Base-by-base conservation (phyloP, 2,329 filamentous ascomycete genomes). In the Penicillium sp. region DNA sequence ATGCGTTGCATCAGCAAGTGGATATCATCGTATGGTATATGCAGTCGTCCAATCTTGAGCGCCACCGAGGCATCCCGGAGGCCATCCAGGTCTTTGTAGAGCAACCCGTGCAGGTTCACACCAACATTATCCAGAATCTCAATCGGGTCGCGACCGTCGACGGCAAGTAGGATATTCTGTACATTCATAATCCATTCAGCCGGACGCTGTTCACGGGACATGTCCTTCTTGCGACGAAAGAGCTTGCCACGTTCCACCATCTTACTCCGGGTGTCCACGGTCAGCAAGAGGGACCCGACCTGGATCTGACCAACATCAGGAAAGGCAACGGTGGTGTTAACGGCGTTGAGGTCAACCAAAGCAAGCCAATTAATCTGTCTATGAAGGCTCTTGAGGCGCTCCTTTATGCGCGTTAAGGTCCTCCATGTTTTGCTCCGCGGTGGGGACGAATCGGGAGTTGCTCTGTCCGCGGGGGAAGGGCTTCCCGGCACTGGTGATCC, bases 171-270 rank as follows among this genome's bases (percentile, higher is more conserved):
- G 38, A 97, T 79, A 67, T 90, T 96, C 50, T 88, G 82, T 42
- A 91, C 70, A 6, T 86, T 86, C 59, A 95, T 78, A 54, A 94
- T 91, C 91, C 94, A 98, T 73, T 98, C 94, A 1, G 90, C 91
- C 31, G 93, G 89, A 38, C 80, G 77, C 58, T 86, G 82, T 40
- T 81, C 74, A 23, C 77, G 75, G 35, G 76, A 76, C 54, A 80
- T 76, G 54, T 82, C 76, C 62, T 83, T 82, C 68, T 85, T 79
- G 62, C 89, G 87, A 58, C 90, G 85, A 69, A 95, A 95, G 60
- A 95, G 84, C 36, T 89, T 86, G 49, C 88, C 89, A 44, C 89
- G 82, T 63, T 96, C 90, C 24, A 95, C 88, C 69, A 90, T 91
- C 70, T 95, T 94, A 51, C 82, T 84, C 57, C 94, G 78, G 6